Base-by-base conservation (phyloP, 345 rosid genomes). In the Chamaenerion angustifolium region DNA sequence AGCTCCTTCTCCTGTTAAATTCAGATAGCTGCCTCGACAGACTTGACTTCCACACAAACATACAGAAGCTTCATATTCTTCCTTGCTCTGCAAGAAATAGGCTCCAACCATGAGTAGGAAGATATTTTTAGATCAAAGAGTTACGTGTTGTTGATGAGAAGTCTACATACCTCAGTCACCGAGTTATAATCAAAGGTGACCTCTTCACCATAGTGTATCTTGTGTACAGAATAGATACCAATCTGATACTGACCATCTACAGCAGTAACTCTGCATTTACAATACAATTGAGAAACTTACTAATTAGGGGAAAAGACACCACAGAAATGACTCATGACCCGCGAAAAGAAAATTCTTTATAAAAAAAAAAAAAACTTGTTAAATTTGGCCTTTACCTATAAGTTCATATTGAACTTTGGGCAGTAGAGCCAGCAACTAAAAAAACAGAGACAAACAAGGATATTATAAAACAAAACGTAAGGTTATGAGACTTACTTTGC, bases 31-130 rank as follows among this genome's bases (percentile, higher is more conserved):
- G 44, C 99, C 99, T 43, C 99, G 83, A 60, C 99, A 92, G 49
- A 85, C 95, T 79, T 92, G 99, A 72, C 95, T 92, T 63, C 99
- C 99, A 66, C 99, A 92, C 67, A 92, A 69, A 76, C 99, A 92
- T 44, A 92, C 99, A 68, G 99, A 92, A 45, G 96, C 99, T 70
- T 92, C 99, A 56, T 92, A 92, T 70, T 92, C 99, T 76, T 92
- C 99, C 72, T 92, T 92, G 61, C 99, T 87, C 99, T 92, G 82
- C 51, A 45, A 51, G 58, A 41, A 65, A 66, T 57, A 50, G 56
- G 45, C n/a, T 70, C 47, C 40, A 47, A 18, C 25, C 35, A 12
- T 45, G 43, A 48, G 19, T 16, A 41, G 16, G 41, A 13, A 17
- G 11, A 53, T 23, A 23, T 1, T 40, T 11, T 13, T 17, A 11